Evolutionary conservation across 805 yeast genomes (phyloP), one percentile per base, ranked within the genome.

Genomic region (Groenewaldozyma tartarivorans): DNA sequence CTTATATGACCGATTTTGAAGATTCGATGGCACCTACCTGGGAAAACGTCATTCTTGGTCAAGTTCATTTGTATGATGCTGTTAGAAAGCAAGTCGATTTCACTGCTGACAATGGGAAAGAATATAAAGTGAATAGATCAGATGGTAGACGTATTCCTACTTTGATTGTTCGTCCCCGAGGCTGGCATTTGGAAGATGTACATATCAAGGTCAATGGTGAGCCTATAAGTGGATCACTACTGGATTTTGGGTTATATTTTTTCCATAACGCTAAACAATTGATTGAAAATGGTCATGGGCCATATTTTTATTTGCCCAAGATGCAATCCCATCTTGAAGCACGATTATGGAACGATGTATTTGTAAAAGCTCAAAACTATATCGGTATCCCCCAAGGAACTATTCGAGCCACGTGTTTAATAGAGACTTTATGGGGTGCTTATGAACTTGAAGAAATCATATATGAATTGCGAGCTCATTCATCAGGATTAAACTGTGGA

Each of bases 361-460:
- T 78, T 68, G 69, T 69, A 56, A 63, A 66, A 44, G 57, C 82
- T 16, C 81, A 78, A 63, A 79, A 75, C 56, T 69, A 67, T 59
- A 58, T 78, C 41, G 73, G 71, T 7, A 53, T 78, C 29, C 72
- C 76, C 35, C 69, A 79, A 44, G 84, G 84, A 43, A 74, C 81
- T 46, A 76, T 78, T 57, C 67, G 84, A 46, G 83, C 77, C 22
- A 76, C 83, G 21, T 82, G 77, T 35, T 66, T 78, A 54, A 77
- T 78, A 51, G 84, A 78, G 62, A 78, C 84, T 20, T 69, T 78
- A 45, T 74, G 79, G 27, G 84, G 81, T 21, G 82, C 79, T 16
- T 77, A 77, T 66, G 81, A 78, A 58, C 75, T 79, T 81, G 83
- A 78, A 57, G 84, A 78, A 61, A 79, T 78, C 56, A 77, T 78